These are phyloP conservation scores for Astraeus odoratus DNA, from an alignment of 768 basidiomycete species.

Conservation along the genomic window DNA sequence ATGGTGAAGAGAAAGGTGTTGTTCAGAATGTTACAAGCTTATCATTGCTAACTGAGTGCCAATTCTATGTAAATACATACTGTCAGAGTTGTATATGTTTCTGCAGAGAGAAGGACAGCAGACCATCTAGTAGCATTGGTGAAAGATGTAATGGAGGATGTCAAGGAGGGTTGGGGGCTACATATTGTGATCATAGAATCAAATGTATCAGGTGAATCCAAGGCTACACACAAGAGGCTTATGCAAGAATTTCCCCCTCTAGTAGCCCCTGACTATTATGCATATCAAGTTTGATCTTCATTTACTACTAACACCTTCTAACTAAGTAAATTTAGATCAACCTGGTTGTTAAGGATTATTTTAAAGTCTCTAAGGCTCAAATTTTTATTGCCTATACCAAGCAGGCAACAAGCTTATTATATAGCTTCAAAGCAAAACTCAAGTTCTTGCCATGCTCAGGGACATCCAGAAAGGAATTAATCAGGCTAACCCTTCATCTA, in stretches of 20 bases:
- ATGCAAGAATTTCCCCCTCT: conserved; percentile 2
- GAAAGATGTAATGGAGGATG: background rate
- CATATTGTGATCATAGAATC: conserved; percentile 1
- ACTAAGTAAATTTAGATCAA: conserved; percentile 25
- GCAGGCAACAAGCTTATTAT: conserved; percentile 28
- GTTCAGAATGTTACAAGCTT: background rate
- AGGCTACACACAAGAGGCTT: conserved; percentile 1
- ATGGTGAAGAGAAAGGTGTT: background rate
- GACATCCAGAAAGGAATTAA: conserved; percentile 11
- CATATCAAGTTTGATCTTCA: background rate
- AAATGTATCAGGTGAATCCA: conserved; percentile 1
- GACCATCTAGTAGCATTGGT: background rate
- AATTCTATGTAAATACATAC: background rate
- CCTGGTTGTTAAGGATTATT: conserved; percentile 32
- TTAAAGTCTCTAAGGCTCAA: conserved; percentile 16
- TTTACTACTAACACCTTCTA: background rate
- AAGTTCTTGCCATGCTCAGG: conserved; percentile 23
- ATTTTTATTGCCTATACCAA: conserved; percentile 10
- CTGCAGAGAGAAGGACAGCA: conserved; percentile 1
- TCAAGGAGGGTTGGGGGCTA: background rate
- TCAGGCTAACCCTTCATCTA: background rate
- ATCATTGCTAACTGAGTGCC: background rate
- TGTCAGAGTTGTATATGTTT: conserved; percentile 1
- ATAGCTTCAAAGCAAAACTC: conserved; percentile 30
- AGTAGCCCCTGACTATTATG: conserved; percentile 2